Percentiles rank a stretch among this genome's conserved stretches.
Conservation (phyloP, 441 rosid species). For the Bruguiera hainesii region DNA sequence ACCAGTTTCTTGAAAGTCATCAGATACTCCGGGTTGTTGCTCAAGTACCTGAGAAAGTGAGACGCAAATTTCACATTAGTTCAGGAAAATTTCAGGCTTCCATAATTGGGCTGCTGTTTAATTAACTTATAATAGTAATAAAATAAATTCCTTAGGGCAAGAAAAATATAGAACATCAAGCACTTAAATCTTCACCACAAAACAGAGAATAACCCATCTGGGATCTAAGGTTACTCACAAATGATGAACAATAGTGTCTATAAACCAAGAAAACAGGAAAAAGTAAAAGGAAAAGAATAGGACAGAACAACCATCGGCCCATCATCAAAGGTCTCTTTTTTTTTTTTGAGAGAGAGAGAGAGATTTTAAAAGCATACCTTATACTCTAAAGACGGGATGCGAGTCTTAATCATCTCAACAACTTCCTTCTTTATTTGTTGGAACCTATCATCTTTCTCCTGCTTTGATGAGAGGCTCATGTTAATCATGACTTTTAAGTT, state of each 20-base stretch:
- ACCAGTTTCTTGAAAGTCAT: conserved; percentile 63
- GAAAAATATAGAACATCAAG: too few relatives aligned
- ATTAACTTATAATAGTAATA: background rate
- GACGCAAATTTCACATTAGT: conserved; percentile 1
- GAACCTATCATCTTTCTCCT: conserved; percentile 83
- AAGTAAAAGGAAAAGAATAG: too few relatives aligned
- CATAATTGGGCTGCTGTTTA: background rate
- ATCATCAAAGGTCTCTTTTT: too few relatives aligned
- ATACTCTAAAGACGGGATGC: conserved; percentile 46
- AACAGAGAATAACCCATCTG: background rate
- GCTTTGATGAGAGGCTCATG: conserved; percentile 62
- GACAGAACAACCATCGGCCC: too few relatives aligned
- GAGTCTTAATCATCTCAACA: conserved; percentile 67
- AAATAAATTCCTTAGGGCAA: too few relatives aligned
- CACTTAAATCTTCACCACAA: too few relatives aligned
- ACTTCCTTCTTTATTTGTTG: conserved; percentile 85
- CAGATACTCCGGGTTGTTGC: conserved; percentile 57
- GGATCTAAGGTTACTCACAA: conserved; percentile 1
- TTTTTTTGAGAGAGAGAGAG: background rate
- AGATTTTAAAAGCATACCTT: conserved; percentile 41
- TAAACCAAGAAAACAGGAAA: too few relatives aligned
- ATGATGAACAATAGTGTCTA: background rate
- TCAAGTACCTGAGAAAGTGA: conserved; percentile 40
- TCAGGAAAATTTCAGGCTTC: conserved; percentile 12
- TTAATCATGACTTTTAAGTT: conserved; percentile 82